Base-by-base conservation (phyloP, 2,329 filamentous ascomycete genomes). In the Fusarium haematococcum region DNA sequence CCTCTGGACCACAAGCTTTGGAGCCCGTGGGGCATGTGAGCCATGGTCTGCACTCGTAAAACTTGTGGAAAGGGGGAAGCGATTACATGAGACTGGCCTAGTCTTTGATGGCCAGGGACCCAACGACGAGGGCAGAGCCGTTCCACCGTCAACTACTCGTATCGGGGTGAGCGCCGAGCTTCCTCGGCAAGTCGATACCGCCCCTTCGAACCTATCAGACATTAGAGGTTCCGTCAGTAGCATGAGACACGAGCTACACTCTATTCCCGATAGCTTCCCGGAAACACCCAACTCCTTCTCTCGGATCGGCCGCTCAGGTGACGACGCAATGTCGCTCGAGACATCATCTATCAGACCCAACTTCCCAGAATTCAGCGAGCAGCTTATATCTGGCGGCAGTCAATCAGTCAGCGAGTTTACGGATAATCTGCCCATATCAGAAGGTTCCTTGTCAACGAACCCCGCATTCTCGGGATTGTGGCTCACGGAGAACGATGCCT, bases 241-340 rank as follows among this genome's bases (percentile, higher is more conserved):
- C 57, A 60, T 60, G 57, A 60, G 37, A 45, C 57, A 60, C 37
- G 57, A 60, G 37, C 37, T 60, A 13, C 57, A 60, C n/a, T 60
- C 57, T 45, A 37, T 43, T 16, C 57, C 57, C 13, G 57, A 60
- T 39, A 37, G 20, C 23, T 30, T 45, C 37, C 8, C 10, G 25
- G 57, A 32, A 16, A 60, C 37, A 32, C 25, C 39, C 2, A 60
- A 45, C 37, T 7, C 18, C n/a, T n/a, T n/a, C n/a, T n/a, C n/a
- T n/a, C n/a, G n/a, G n/a, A n/a, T n/a, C n/a, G n/a, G n/a, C n/a
- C n/a, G n/a, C n/a, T n/a, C n/a, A n/a, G n/a, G n/a, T n/a, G n/a
- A n/a, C n/a, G n/a, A n/a, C 18, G 57, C 57, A 30, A 32, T 45
- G 18, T 60, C 57, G 11, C 45, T 60, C 37, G 32, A 60, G 27